These are phyloP conservation scores for Closterium sp. DNA, from an alignment of 139 green algal species.

Conservation along the genomic window DNA sequence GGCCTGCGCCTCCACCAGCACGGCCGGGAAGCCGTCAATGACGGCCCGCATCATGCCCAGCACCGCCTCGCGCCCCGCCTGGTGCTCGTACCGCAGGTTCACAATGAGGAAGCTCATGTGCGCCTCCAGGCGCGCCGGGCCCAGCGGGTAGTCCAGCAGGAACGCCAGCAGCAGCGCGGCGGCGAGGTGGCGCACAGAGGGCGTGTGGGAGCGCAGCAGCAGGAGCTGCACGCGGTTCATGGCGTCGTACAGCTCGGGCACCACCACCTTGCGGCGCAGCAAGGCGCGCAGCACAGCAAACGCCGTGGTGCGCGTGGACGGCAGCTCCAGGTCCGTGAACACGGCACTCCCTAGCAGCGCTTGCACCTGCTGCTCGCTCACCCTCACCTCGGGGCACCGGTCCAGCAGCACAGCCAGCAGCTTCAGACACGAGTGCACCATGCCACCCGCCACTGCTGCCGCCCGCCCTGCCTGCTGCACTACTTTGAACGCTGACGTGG, in stretches of 20 bases:
- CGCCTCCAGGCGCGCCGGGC: slow-evolving; percentile 62
- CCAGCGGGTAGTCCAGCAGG: slow-evolving; percentile 90
- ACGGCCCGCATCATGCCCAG: slow-evolving; percentile 75
- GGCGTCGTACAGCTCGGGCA: slow-evolving; percentile 89
- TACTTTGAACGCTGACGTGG: slow-evolving; percentile 6
- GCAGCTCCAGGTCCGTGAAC: slow-evolving; percentile 74
- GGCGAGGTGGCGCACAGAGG: slow-evolving; percentile 61
- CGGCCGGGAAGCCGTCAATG: slow-evolving; percentile 77
- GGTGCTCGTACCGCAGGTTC: slow-evolving; percentile 64
- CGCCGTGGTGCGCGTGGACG: slow-evolving; percentile 50
- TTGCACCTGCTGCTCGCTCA: slow-evolving; percentile 61
- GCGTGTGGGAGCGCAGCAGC: slow-evolving; percentile 51
- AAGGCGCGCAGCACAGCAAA: slow-evolving; percentile 79
- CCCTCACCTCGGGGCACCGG: slow-evolving; percentile 15
- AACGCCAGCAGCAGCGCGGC: slow-evolving; percentile 79
- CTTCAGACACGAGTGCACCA: slow-evolving; percentile 65
- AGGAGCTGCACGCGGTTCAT: slow-evolving; percentile 75
- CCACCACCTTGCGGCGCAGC: slow-evolving; percentile 70
- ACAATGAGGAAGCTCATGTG: slow-evolving; percentile 75
- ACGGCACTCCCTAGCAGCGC: slow-evolving; percentile 71
- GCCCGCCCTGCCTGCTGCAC: slow-evolving; percentile 2
- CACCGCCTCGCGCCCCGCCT: slow-evolving; percentile 57
- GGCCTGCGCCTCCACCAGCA: slow-evolving; percentile 63
- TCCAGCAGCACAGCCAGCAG: slow-evolving; percentile 74
- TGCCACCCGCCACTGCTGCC: background rate